Evolutionary conservation across 805 yeast genomes (phyloP), one percentile per base, ranked within the genome.

Genomic region (Metschnikowia shivogae): DNA sequence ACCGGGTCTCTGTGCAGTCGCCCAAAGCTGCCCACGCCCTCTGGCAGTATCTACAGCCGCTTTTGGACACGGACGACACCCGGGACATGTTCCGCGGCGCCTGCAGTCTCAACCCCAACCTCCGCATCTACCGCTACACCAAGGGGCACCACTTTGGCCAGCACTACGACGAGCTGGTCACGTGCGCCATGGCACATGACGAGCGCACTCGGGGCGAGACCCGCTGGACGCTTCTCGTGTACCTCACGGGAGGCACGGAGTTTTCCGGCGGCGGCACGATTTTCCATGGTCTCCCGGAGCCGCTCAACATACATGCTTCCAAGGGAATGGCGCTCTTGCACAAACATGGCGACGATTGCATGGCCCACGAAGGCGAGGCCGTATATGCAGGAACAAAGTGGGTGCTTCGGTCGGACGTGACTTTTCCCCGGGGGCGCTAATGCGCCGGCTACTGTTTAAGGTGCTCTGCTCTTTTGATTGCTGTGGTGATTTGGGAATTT

Each of bases 311-410:
- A 3, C 74, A 71, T 44, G 84, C 85, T 0, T 54, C 58, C 13
- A 69, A 64, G 45, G 87, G 86, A 0, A 66, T 74, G 74, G 83
- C 82, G 0, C 63, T 81, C 34, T 59, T 81, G 38, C 87, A 81
- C 54, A 80, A 80, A 51, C 87, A 81, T 57, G 86, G 87, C 0
- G 80, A 77, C 48, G 84, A 80, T 49, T 81, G 86, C 57, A 55
- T 81, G 48, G 57, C 70, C 39, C 87, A 81, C 52, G 85, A 81
- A 49, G 85, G 78, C 3, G 75, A 75, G 47, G 46, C 67, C 39
- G 84, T 81, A 0, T 58, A 51, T 6, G 57, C 52, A 2, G 87
- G 86, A 0, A 76, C 63, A 26, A 81, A 81, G 57, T 81, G 86
- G 86, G 79, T 81, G 0, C 57, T 81, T 8, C 58, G 87, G 58